Percentiles rank a stretch among this genome's conserved stretches.
Conservation (phyloP, 202 grass and related monocot species). For the Schoenoplectus tabernaemontani region DNA sequence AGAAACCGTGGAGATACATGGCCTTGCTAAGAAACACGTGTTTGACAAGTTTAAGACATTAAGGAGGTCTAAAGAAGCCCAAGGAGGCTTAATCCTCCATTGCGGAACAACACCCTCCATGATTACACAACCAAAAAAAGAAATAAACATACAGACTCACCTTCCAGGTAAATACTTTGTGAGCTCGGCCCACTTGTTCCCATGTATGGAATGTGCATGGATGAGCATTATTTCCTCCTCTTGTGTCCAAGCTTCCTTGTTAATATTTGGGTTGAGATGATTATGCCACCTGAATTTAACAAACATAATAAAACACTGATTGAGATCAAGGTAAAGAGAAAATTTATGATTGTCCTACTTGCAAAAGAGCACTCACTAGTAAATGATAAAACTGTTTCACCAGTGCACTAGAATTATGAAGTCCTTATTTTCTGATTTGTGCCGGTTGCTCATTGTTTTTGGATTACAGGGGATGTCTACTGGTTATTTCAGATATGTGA, state of each 20-base stretch:
- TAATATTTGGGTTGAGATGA: conserved; percentile 97
- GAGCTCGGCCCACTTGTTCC: conserved; percentile 97
- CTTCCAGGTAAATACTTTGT: conserved; percentile 95
- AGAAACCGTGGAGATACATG: no score
- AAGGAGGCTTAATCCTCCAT: no score
- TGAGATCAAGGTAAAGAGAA: background rate
- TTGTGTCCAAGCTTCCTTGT: conserved; percentile 96
- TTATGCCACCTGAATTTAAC: conserved; percentile 83
- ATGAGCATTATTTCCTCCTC: conserved; percentile 92
- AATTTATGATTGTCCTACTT: background rate
- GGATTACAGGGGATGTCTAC: background rate
- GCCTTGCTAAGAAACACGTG: no score
- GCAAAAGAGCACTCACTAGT: background rate
- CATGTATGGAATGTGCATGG: conserved; percentile 80
- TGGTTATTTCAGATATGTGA: no score
- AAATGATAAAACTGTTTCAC: background rate
- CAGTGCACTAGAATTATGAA: background rate
- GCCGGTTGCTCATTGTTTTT: background rate
- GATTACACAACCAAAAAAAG: background rate
- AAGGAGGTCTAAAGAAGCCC: no score
- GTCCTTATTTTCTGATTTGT: background rate
- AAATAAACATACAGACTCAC: conserved; percentile 35
- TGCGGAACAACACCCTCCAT: no score
- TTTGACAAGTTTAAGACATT: no score
- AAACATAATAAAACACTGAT: conserved; percentile 7